A percentile compares a stretch with the other conserved stretches of the same genome.
Evolutionary conservation across 208 protist species (phyloP).

Genomic region (Histomonas meleagridis): DNA sequence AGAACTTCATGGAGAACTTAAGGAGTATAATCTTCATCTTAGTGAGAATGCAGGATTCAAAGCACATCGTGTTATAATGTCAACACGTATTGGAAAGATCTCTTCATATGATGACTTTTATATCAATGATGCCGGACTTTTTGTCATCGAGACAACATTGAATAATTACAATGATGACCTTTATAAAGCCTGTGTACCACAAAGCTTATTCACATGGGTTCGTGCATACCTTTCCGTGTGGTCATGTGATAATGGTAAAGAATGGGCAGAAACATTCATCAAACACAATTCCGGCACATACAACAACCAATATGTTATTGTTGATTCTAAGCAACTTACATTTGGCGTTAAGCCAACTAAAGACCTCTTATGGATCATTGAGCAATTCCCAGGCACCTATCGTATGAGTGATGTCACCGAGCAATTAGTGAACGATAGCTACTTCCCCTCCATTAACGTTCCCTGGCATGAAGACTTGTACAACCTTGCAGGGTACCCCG

Average conservation of each 20-base stretch:
- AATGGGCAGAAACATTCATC: neutral
- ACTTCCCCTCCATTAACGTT: conserved; percentile 13
- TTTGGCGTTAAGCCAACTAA: neutral
- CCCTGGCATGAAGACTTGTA: neutral
- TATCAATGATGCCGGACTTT: conserved; percentile 57
- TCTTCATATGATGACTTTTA: conserved; percentile 72
- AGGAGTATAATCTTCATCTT: conserved; percentile 8
- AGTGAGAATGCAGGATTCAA: neutral
- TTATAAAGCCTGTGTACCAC: conserved; percentile 37
- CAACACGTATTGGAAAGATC: conserved; percentile 50
- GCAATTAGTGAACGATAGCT: neutral
- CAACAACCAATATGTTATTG: conserved; percentile 36
- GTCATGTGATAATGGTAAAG: conserved; percentile 7
- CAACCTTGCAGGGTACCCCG: neutral
- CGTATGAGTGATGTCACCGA: neutral
- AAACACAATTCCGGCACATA: conserved; percentile 33
- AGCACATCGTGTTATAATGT: neutral
- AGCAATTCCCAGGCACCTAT: neutral
- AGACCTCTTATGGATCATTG: conserved; percentile 26
- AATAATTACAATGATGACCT: conserved; percentile 53
- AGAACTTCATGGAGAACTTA: neutral
- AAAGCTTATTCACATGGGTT: conserved; percentile 18
- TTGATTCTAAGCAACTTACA: neutral
- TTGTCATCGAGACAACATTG: conserved; percentile 62
- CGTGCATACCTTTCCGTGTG: neutral